phyloP scores from a whole-genome alignment of 305 asterid species.

The Coffea humblotiana region DNA sequence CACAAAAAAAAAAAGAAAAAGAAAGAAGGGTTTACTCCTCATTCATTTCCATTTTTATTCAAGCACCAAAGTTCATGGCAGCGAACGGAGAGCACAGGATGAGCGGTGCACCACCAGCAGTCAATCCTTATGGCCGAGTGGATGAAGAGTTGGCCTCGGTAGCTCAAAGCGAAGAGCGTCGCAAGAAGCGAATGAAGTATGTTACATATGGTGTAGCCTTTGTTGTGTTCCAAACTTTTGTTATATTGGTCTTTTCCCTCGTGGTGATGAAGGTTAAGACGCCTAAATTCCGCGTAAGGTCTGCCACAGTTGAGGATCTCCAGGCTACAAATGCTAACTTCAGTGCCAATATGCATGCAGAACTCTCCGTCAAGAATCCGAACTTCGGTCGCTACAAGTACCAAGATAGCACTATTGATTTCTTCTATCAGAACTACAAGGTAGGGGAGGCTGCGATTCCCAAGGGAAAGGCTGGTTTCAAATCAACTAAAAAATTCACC shows the following conservation, averaged over 20 bases:
- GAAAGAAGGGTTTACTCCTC: background rate
- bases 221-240: slow-evolving; percentile 18
- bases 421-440: slow-evolving; percentile 13
- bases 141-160: background rate
- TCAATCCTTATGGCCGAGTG: slow-evolving; percentile 7
- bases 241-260: slow-evolving; percentile 13
- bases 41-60: background rate
- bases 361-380: slow-evolving; percentile 19
- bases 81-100: background rate
- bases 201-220: background rate
- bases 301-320: slow-evolving; percentile 2
- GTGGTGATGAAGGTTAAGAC: slow-evolving; percentile 19
- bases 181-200: slow-evolving; percentile 21
- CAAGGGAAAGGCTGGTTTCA: background rate
- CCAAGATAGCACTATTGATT: slow-evolving; percentile 13
- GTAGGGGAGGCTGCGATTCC: slow-evolving; percentile 18
- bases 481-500: slow-evolving; percentile 15
- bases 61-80: background rate
- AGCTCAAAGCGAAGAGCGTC: slow-evolving; percentile 1
- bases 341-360: slow-evolving; percentile 17
- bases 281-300: slow-evolving; percentile 26
- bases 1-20: background rate
- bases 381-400: slow-evolving; percentile 33
- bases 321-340: slow-evolving; percentile 10
- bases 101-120: background rate